Evolutionary conservation across 2,329 filamentous ascomycete species (phyloP).

Genomic region (Fusarium liriodendri): DNA sequence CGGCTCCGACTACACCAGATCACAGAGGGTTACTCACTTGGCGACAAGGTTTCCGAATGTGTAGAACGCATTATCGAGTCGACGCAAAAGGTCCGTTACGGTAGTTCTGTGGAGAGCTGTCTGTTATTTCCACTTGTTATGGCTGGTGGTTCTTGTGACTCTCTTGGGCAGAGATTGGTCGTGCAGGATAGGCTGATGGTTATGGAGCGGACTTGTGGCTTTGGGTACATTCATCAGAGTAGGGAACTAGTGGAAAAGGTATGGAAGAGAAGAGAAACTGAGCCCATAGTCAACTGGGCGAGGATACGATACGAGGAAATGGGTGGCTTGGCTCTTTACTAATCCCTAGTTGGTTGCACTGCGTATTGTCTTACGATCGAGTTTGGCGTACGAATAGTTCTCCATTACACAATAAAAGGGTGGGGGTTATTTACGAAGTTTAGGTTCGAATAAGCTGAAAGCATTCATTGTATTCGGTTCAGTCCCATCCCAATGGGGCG

Average conservation of each 20-base stretch:
- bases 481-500: background rate
- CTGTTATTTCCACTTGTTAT: constrained; percentile 56
- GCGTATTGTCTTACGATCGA: background rate
- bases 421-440: too few species aligned
- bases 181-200: constrained; percentile 40
- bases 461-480: background rate
- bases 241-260: constrained; percentile 54
- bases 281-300: constrained; percentile 49
- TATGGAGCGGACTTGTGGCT: constrained; percentile 57
- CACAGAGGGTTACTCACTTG: constrained; percentile 54
- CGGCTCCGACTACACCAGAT: constrained; percentile 56
- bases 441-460: background rate
- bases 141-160: constrained; percentile 52
- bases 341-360: background rate
- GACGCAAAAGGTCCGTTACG: constrained; percentile 54
- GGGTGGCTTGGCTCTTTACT: constrained; percentile 50
- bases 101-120: constrained; percentile 54
- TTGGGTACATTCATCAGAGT: constrained; percentile 55
- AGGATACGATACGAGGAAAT: constrained; percentile 51
- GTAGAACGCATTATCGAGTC: constrained; percentile 51
- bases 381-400: background rate
- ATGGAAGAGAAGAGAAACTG: constrained; percentile 49
- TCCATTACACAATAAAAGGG: background rate
- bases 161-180: constrained; percentile 47
- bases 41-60: constrained; percentile 48